Evolutionary conservation across 306 rosid genomes (phyloP).

Genomic region (Fagus crenata): DNA sequence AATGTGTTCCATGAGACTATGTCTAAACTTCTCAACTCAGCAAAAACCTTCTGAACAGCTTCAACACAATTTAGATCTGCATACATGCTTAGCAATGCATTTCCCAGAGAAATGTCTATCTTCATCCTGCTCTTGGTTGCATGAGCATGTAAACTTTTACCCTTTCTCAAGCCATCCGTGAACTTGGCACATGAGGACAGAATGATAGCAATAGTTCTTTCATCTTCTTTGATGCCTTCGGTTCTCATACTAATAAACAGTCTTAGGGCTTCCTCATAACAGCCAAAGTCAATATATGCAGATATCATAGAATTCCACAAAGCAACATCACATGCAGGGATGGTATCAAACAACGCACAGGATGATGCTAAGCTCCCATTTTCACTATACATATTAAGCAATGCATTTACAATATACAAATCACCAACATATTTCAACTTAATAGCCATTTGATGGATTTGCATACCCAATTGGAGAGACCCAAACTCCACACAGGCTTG

Average conservation of each 20-base stretch:
- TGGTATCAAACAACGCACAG: constrained; percentile 25
- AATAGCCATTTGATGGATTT: constrained; percentile 48
- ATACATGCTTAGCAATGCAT: constrained; percentile 43
- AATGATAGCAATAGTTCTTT: constrained; percentile 39
- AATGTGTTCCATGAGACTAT: constrained; percentile 47
- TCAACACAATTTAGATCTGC: constrained; percentile 24
- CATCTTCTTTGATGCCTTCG: constrained; percentile 34
- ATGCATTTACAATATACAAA: constrained; percentile 34
- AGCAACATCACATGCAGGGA: constrained; percentile 38
- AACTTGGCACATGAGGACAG: constrained; percentile 28
- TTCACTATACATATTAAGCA: constrained; percentile 43
- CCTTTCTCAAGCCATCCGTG: constrained; percentile 28
- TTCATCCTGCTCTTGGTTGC: constrained; percentile 32
- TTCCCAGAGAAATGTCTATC: constrained; percentile 40
- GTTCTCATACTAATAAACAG: constrained; percentile 35
- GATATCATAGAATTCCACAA: constrained; percentile 55
- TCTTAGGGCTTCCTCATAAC: constrained; percentile 38
- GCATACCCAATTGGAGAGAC: constrained; percentile 36
- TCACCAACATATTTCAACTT: constrained; percentile 35
- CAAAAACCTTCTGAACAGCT: constrained; percentile 36
- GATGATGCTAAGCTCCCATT: constrained; percentile 34
- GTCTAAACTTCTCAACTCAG: constrained; percentile 31
- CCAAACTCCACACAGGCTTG: constrained; percentile 45
- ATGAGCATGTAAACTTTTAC: constrained; percentile 45
- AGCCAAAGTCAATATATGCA: constrained; percentile 26